Evolutionary conservation across 2,329 filamentous ascomycete genomes (phyloP).

Genomic region (Fusarium fracticaudum): DNA sequence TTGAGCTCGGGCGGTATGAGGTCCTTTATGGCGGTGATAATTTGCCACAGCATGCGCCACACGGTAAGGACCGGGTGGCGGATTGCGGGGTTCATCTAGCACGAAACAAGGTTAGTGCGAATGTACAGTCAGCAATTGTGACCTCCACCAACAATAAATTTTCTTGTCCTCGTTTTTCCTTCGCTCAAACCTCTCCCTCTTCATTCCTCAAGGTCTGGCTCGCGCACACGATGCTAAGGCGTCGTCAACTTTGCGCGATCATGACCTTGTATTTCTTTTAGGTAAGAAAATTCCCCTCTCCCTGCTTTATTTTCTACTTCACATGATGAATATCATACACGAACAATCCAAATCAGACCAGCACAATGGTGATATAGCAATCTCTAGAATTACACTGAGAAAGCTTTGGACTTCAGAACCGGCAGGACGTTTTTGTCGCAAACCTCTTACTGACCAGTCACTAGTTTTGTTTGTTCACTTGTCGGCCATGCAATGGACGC

Average conservation of each 20-base stretch:
- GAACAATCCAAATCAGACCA: slow-evolving; percentile 74
- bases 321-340: slow-evolving; percentile 50
- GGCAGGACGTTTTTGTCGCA: slow-evolving; percentile 3
- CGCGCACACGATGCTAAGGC: slow-evolving; percentile 38
- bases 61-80: slow-evolving; percentile 29
- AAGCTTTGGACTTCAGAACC: slow-evolving; percentile 43
- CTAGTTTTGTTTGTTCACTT: not conserved
- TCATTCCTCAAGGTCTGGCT: slow-evolving; percentile 36
- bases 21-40: slow-evolving; percentile 39
- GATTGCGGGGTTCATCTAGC: slow-evolving; percentile 38
- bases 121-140: slow-evolving; percentile 36
- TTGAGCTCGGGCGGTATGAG: slow-evolving; percentile 22
- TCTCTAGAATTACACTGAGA: slow-evolving; percentile 68
- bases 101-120: slow-evolving; percentile 36
- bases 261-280: slow-evolving; percentile 23
- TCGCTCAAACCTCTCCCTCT: slow-evolving; percentile 26
- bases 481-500: slow-evolving; percentile 9
- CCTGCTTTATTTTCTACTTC: slow-evolving; percentile 23
- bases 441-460: slow-evolving; percentile 28
- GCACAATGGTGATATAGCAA: slow-evolving; percentile 61
- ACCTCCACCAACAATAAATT: slow-evolving; percentile 41
- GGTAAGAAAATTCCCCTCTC: slow-evolving; percentile 33
- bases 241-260: slow-evolving; percentile 12
- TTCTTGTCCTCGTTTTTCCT: slow-evolving; percentile 29
- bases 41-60: slow-evolving; percentile 51